Base-by-base conservation (phyloP, 257 asterid genomes). In the Scutellaria minor region DNA sequence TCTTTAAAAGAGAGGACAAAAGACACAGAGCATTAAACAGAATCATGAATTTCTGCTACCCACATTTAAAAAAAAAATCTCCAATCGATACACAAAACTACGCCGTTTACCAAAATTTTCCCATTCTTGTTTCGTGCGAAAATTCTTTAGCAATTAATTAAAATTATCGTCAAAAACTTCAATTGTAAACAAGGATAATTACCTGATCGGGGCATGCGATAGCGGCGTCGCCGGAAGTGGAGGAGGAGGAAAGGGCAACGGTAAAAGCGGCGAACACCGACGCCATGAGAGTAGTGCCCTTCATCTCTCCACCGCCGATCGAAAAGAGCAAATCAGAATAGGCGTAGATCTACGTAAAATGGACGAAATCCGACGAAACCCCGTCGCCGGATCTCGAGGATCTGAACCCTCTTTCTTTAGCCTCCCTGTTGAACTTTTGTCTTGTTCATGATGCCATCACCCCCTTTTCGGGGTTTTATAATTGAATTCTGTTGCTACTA, bases 311-410 rank as follows among this genome's bases (percentile, higher is more conserved):
- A 18, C 18, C 18, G 18, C 18, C 18, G 18, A 18, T 52, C 31
- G 35, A 6, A 6, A 37, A 12, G 22, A 12, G n/a, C 61, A 11
- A 5, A 50, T 8, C 15, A 27, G 12, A 75, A 18, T 9, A 41
- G 18, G 2, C 35, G 66, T 15, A 55, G 44, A 67, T 74, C 71
- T 47, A 31, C 11, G 20, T 7, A 27, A 35, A 45, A 11, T 57
- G 56, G 35, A 15, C 61, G 85, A 84, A 83, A 85, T 15, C 89
- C 86, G 86, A 85, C 89, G 82, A 71, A 72, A n/a, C 47, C 6
- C 41, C 31, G 57, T 68, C 88, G 85, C 81, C 85, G 88, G 86
- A 77, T 76, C 79, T 81, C 90, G 78, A 78, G 55, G 39, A 64
- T 14, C 31, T 75, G 12, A 6, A 35, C 66, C 67, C 70, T 42